Evolutionary conservation across 2,329 filamentous ascomycete species (phyloP), one percentile per base, ranked within the genome.

Genomic region (Cladophialophora psammophila): DNA sequence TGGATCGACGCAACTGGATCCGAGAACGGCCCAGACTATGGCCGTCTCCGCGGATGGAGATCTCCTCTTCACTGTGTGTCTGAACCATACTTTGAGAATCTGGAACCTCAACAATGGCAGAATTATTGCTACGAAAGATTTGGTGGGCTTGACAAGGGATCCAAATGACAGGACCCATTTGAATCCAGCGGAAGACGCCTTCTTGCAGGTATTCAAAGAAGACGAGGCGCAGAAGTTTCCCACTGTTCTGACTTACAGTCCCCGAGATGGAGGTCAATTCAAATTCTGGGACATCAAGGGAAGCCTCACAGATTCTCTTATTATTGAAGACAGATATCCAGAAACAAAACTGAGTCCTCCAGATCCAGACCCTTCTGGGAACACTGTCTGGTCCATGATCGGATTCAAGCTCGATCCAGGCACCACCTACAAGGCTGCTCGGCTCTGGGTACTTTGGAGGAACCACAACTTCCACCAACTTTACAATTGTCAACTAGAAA

Each of bases 31-130:
- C 42, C 80, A 80, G 71, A 77, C 80, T 35, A 81, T 84, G 70
- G 76, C 76, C 31, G 79, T 79, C 35, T 82, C 80, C 5, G 80
- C 81, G 8, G 80, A 83, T 63, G 79, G 81, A 62, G 80, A 78
- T 2, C 81, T 83, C 63, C 77, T 89, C 9, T 92, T 97, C 73
- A 94, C 94, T 0, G 88, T 97, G 57, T 95, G 91, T 70, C 83
- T 99, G 67, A 94, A 99, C 73, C 94, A 99, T 76, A 90, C 89
- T 10, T 81, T 99, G 76, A 90, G 93, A 74, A 89, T 95, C 45
- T 98, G 95, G 94, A 95, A 96, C 75, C 83, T 94, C 36, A 83
- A 87, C n/a, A 91, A 87, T 45, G 94, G 94, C 55, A 91, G 90
- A 75, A 86, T 96, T 63, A 87, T 92, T 5, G 88, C 88, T 64